A percentile compares a stretch with the other conserved stretches of the same genome.
Evolutionary conservation across 768 basidiomycete genomes (phyloP).

Genomic region (Chalciporus pseudorubinellus): DNA sequence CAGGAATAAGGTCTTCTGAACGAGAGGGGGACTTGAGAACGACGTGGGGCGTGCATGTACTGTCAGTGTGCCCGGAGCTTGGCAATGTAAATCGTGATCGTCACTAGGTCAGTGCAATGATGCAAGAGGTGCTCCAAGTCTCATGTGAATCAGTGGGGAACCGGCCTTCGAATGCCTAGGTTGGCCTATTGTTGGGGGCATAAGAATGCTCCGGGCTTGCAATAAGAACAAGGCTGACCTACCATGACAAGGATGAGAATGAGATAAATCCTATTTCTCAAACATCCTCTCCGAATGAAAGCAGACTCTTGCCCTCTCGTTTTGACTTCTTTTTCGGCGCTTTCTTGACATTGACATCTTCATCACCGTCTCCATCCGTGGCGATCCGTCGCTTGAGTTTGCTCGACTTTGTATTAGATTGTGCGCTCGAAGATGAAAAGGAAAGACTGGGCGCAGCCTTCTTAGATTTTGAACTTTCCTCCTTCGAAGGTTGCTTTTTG

Average conservation of each 20-base stretch:
- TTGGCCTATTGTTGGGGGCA: too few species aligned
- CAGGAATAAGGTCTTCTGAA: too few species aligned
- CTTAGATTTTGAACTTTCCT: conserved; percentile 25
- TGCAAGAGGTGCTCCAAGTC: too few species aligned
- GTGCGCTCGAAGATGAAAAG: conserved; percentile 38
- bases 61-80: too few species aligned
- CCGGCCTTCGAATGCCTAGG: too few species aligned
- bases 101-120: too few species aligned
- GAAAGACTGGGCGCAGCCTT: conserved; percentile 29
- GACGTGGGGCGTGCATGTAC: too few species aligned
- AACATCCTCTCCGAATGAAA: conserved; percentile 36
- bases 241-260: background rate
- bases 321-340: conserved; percentile 56
- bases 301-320: conserved; percentile 39
- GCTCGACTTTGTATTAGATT: conserved; percentile 22
- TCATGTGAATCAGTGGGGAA: too few species aligned
- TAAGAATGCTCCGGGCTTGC: background rate
- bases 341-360: conserved; percentile 21
- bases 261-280: conserved; percentile 14
- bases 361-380: conserved; percentile 29
- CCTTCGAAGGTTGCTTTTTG: conserved; percentile 16
- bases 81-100: too few species aligned
- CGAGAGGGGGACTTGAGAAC: too few species aligned
- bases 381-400: conserved; percentile 37
- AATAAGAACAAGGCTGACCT: conserved; percentile 5